Evolutionary conservation across 768 basidiomycete genomes (phyloP), one percentile per base, ranked within the genome.

Genomic region (Agaricus subrufescens): DNA sequence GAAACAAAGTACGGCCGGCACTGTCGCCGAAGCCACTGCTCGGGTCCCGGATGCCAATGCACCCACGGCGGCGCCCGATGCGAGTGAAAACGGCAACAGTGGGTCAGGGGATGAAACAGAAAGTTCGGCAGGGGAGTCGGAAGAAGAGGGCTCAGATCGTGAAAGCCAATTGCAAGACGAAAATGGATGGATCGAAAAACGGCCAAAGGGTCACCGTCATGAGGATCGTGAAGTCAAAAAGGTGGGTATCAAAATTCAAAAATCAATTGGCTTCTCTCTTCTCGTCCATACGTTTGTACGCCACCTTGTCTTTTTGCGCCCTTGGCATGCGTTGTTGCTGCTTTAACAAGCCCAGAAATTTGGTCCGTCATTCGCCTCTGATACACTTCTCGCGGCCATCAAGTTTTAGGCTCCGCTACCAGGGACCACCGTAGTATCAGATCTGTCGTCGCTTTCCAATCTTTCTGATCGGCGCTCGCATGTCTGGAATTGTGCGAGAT

Each of bases 181-280:
- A 37, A 75, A 75, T 27, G 68, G 59, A 9, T 77, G 76, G 51
- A 61, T 72, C 34, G 85, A 87, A 60, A 82, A 79, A 54, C 79
- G 69, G 57, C 87, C 88, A 29, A 76, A 90, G 61, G 95, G 97
- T 1, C 95, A 97, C 72, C 83, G 91, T 58, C 87, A 95, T 62
- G 96, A 98, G 74, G 94, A 97, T 66, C 84, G 84, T 57, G 91
- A 94, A 26, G 85, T 79, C 0, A 98, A 96, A 73, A 96, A 91
- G 85, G 94, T 89, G 56, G 46, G 70, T 63, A 56, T 51, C 57
- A 34, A 34, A 37, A 25, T 26, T 34, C 19, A 46, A 34, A 29
- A 25, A 27, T 10, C 15, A 2, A 12, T 29, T 25, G 14, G 31
- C 31, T 15, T 19, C 26, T 42, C 12, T 8, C 14, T 50, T 50